These are phyloP conservation scores for Cercospora citrullina DNA, from an alignment of 2,329 filamentous ascomycete species.

Conservation along the genomic window DNA sequence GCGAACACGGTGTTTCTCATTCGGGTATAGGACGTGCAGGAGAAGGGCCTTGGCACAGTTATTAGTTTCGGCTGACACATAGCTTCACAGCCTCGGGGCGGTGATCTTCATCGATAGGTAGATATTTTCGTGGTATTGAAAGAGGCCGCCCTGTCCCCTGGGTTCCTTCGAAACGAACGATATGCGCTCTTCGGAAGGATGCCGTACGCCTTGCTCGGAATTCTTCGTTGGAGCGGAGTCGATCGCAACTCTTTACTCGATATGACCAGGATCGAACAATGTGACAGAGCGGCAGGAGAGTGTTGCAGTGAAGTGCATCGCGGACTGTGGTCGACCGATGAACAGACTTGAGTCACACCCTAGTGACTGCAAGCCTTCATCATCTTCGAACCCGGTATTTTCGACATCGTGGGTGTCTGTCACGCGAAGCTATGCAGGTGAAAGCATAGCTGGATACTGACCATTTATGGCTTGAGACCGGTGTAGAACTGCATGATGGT, in stretches of 20 bases:
- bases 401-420: neutral
- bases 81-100: neutral
- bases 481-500: neutral
- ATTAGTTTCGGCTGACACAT: neutral
- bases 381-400: neutral
- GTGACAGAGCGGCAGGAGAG: neutral
- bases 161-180: neutral
- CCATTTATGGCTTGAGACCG: neutral
- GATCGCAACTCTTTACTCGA: neutral
- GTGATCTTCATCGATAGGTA: neutral
- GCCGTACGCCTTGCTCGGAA: neutral
- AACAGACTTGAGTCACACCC: neutral
- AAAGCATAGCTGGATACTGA: neutral
- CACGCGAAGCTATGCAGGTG: neutral
- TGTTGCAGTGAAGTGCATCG: neutral
- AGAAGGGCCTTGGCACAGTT: neutral
- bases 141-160: neutral
- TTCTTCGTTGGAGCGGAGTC: neutral
- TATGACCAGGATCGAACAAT: neutral
- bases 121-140: neutral
- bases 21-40: neutral
- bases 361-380: neutral
- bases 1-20: constrained; percentile 2
- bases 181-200: neutral
- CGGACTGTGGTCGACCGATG: neutral